phyloP scores from a whole-genome alignment of 495 filamentous ascomycete species.

The Aspergillus ostianus region DNA sequence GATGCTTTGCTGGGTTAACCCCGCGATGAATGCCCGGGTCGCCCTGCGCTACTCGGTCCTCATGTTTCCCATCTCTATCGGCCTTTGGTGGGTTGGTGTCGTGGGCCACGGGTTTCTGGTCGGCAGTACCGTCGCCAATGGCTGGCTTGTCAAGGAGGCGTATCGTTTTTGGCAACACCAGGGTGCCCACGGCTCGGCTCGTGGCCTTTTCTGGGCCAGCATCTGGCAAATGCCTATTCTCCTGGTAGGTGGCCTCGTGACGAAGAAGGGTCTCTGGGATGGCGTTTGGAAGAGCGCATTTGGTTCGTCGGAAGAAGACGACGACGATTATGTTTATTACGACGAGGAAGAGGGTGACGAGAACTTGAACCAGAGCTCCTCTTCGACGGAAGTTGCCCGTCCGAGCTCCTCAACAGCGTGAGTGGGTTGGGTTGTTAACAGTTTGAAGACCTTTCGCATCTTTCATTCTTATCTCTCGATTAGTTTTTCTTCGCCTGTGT shows the following conservation, averaged over 20 bases:
- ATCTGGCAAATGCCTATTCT: constrained; percentile 95
- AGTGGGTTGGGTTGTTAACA: not conserved
- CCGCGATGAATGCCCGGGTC: constrained; percentile 76
- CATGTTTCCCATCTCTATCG: constrained; percentile 85
- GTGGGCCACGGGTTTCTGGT: constrained; percentile 86
- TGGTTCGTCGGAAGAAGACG: constrained; percentile 48
- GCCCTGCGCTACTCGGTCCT: constrained; percentile 82
- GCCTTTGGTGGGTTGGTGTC: constrained; percentile 73
- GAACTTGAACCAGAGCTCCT: not conserved
- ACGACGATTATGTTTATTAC: constrained; percentile 41
- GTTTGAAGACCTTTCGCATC: not conserved
- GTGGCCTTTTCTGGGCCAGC: constrained; percentile 92
- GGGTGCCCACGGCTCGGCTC: constrained; percentile 76
- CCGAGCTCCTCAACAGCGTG: not conserved
- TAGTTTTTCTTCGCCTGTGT: constrained; percentile 8
- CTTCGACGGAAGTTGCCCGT: constrained; percentile 8
- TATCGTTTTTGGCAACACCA: constrained; percentile 76
- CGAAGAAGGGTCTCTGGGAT: constrained; percentile 94
- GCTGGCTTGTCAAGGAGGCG: constrained; percentile 81
- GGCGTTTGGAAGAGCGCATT: constrained; percentile 70
- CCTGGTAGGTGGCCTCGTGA: constrained; percentile 84
- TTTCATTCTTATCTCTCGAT: not conserved
- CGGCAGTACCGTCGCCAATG: constrained; percentile 78
- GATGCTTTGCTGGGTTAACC: constrained; percentile 91
- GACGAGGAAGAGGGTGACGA: constrained; percentile 31